Evolutionary conservation across 2,329 filamentous ascomycete genomes (phyloP), one percentile per base, ranked within the genome.

Genomic region (Cytospora piceae): DNA sequence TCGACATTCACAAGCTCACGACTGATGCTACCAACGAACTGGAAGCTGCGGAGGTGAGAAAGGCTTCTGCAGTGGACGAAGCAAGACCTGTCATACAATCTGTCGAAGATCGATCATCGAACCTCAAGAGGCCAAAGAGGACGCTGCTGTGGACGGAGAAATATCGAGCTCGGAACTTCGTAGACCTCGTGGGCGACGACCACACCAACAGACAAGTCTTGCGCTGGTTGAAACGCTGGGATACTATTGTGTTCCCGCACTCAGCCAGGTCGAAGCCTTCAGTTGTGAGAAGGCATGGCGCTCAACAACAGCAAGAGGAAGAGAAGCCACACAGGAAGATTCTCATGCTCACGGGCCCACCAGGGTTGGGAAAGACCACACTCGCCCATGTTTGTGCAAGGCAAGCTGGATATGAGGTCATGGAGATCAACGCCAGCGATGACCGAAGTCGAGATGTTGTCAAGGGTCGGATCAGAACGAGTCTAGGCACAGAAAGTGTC

Each of bases 351-450:
- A 94, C 94, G 0, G 96, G 95, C 0, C 93, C 95, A 0, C 95
- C 95, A 0, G 95, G 95, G 2, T 81, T 99, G 14, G 95, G 95
- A 32, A 99, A 99, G 80, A 99, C 95, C 0, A 99, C 95, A 0
- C 77, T 99, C 57, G 95, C 95, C 1, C 95, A 99, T 77, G 95
- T 99, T 0, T 98, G 95, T 75, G 96, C 96, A 0, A 89, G 85
- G 71, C 95, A 99, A 77, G 95, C 95, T 6, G 95, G 95, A 0
- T 99, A 99, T 72, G 95, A 98, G 73, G 91, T 96, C 1, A 86
- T 98, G 74, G 95, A 99, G 75, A 96, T 99, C 78, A 99, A 99
- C 72, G 95, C 96, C 11, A 98, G 94, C 72, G 95, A 99, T 74
- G 96, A 99, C 74, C 86, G 95, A 72, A 97, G 93, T 73, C 85